Base-by-base conservation (phyloP, 768 basidiomycete species). In the Leccinum longicurvipes region DNA sequence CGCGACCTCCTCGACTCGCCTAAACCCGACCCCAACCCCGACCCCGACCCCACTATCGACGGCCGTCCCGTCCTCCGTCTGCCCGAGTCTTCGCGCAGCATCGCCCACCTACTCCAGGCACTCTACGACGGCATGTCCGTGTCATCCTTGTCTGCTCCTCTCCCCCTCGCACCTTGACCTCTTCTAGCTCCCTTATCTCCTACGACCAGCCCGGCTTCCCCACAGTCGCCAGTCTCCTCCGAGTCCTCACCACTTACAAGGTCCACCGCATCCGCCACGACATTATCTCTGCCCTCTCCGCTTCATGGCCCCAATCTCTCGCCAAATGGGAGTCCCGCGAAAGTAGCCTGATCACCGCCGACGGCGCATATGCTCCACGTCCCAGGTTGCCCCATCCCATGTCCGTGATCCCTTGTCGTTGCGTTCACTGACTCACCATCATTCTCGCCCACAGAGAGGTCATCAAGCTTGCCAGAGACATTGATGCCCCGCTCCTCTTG, bases 91-190 rank as follows among this genome's bases (percentile, higher is more conserved):
- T 68, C 87, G 14, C 76, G 79, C 54, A 84, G 86, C 55, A 72
- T 89, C 58, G 77, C 74, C 23, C 69, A 75, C 56, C 84, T 91
- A 60, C 70, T 91, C 19, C 73, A 78, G 27, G 83, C 85, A 4
- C 61, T 91, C 15, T 91, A 89, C 60, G 88, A 89, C 59, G 86
- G 86, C 64, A 75, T 83, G 86, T 88, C 65, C 64, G 86, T 60
- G 21, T 47, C 9, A 27, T 29, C 28, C 5, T 53, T 48, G 1
- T 39, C n/a, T 31, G 1, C 17, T 5, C n/a, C 10, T 42, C 4
- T 46, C 47, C 47, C 48, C 11, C 36, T n/a, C 57, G 42, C 57
- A 45, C 63, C 53, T 58, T 68, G 51, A 53, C 66, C 1, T 58
- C 28, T 55, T 42, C 17, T 55, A 81, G 84, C 47, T 79, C 81